A percentile compares a stretch with the other conserved stretches of the same genome.
These are phyloP conservation scores for Didymellaceae sp. DNA, from an alignment of 2,329 filamentous ascomycete genomes.

Conservation along the genomic window DNA sequence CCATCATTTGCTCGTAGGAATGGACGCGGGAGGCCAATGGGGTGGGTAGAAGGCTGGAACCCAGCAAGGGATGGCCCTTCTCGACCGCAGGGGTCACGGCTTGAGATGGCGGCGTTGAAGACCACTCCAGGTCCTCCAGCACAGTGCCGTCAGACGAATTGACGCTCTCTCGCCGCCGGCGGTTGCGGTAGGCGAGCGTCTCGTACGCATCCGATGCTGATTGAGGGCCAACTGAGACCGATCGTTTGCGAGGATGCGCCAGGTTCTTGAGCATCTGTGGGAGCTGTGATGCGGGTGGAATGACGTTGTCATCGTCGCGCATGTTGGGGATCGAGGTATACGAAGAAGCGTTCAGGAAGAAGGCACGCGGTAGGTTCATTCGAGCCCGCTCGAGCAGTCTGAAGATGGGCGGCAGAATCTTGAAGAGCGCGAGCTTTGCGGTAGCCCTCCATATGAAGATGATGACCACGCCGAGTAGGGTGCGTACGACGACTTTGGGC, in stretches of 20 bases:
- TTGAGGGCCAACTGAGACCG: slow-evolving; percentile 90
- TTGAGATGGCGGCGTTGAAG: slow-evolving; percentile 21
- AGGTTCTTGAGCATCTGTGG: slow-evolving; percentile 82
- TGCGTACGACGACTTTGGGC: slow-evolving; percentile 67
- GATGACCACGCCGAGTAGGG: slow-evolving; percentile 79
- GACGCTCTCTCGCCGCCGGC: slow-evolving; percentile 66
- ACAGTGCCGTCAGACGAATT: slow-evolving; percentile 49
- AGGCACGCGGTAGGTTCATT: slow-evolving; percentile 81
- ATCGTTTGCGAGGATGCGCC: slow-evolving; percentile 78
- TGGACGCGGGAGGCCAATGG: slow-evolving; percentile 58
- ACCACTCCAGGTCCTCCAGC: slow-evolving; percentile 36
- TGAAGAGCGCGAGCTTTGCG: slow-evolving; percentile 84
- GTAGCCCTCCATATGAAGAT: slow-evolving; percentile 90
- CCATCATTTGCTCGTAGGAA: slow-evolving; percentile 77
- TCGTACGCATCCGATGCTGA: slow-evolving; percentile 97
- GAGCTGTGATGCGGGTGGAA: slow-evolving; percentile 88
- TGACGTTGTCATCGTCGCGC: slow-evolving; percentile 81
- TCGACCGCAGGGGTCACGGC: slow-evolving; percentile 40
- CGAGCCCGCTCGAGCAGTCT: slow-evolving; percentile 81
- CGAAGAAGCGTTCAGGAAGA: slow-evolving; percentile 88
- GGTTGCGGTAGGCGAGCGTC: slow-evolving; percentile 87
- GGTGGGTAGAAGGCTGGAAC: slow-evolving; percentile 56
- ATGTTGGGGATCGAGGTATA: slow-evolving; percentile 83
- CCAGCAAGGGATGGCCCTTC: slow-evolving; percentile 43
- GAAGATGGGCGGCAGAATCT: slow-evolving; percentile 82